A percentile compares a stretch with the other conserved stretches of the same genome.
Evolutionary conservation across 306 rosid genomes (phyloP).

Genomic region (Lathyrus oleraceus): DNA sequence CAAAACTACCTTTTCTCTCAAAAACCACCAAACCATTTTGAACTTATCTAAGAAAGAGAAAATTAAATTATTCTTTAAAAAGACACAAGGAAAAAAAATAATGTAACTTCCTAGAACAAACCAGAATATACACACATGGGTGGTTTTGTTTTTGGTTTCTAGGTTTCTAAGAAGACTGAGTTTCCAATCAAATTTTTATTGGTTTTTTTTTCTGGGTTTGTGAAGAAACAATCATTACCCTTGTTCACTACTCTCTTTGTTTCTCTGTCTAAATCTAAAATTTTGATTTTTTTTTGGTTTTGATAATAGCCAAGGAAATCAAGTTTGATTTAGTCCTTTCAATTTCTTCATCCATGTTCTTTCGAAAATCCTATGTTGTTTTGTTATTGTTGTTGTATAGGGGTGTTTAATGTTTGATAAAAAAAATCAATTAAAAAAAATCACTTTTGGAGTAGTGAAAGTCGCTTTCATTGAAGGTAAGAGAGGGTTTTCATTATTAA

Average conservation of each 20-base stretch:
- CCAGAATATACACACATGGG: conserved; percentile 53
- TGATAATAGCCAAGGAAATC: background rate
- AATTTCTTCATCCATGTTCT: background rate
- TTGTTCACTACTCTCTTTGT: conserved; percentile 27
- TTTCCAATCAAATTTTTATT: conserved; percentile 33
- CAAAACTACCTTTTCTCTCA: conserved; percentile 48
- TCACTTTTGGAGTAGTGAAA: conserved; percentile 32
- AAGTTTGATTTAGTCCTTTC: conserved; percentile 17
- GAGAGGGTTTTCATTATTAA: conserved; percentile 8
- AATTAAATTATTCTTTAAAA: background rate
- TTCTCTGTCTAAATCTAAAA: background rate
- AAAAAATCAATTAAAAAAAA: conserved; percentile 16
- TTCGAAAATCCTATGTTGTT: background rate
- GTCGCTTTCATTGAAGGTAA: conserved; percentile 51
- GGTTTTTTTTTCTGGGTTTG: conserved; percentile 45
- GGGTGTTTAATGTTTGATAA: conserved; percentile 31
- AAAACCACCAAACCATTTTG: conserved; percentile 44
- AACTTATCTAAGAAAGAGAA: conserved; percentile 53
- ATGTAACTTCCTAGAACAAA: conserved; percentile 54
- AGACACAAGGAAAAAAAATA: background rate
- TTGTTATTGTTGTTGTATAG: background rate
- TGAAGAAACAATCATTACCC: conserved; percentile 7
- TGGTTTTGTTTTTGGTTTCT: background rate
- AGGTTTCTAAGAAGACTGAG: background rate
- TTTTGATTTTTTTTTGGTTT: background rate